Evolutionary conservation across 345 rosid genomes (phyloP).

Genomic region (Sisymbrium altissimum): DNA sequence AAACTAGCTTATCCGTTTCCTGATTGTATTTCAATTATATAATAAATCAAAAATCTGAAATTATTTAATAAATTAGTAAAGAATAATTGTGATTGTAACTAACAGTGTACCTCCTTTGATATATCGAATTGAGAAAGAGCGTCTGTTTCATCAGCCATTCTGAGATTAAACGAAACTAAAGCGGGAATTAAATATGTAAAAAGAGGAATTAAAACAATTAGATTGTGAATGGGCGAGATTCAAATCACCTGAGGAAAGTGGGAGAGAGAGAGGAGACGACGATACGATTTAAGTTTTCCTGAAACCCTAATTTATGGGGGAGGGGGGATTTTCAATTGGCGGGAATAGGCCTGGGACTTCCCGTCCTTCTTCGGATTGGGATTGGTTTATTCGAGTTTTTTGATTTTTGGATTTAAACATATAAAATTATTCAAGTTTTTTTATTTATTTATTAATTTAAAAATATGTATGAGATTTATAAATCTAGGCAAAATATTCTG

Average conservation of each 20-base stretch:
- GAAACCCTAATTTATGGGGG: slow-evolving; percentile 10
- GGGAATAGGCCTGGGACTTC: no score
- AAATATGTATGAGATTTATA: no score
- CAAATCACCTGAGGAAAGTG: not conserved
- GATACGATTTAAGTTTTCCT: not conserved
- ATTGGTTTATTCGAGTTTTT: no score
- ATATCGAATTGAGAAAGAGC: slow-evolving; percentile 58
- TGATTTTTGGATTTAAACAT: no score
- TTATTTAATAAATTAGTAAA: not conserved
- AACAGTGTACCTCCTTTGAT: slow-evolving; percentile 55
- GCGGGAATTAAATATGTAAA: not conserved
- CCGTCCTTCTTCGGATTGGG: no score
- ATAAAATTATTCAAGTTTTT: no score
- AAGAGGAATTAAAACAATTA: not conserved
- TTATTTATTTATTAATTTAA: no score
- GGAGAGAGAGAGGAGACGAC: not conserved
- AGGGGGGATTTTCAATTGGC: no score
- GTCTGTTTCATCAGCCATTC: slow-evolving; percentile 51
- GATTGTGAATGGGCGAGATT: not conserved
- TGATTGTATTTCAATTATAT: not conserved
- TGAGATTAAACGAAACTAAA: not conserved
- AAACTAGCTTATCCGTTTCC: slow-evolving; percentile 93
- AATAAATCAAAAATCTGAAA: not conserved
- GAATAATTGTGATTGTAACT: not conserved
- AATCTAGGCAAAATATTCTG: no score